Percentiles rank a stretch among this genome's conserved stretches.
Conservation (phyloP, 1,139 yeast genomes). For the Taphrina wiesneri region DNA sequence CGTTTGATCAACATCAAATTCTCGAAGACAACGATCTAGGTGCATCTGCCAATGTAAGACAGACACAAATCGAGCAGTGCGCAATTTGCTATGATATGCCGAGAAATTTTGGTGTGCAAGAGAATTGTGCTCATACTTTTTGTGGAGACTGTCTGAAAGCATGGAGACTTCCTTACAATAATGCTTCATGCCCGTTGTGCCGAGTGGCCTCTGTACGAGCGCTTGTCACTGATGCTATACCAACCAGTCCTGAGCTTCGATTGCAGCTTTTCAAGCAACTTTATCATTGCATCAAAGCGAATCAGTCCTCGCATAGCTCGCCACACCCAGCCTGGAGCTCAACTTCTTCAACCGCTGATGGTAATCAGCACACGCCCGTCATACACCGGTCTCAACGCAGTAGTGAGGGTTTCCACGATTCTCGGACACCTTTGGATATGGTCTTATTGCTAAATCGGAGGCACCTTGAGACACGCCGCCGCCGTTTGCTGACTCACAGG, state of each 20-base stretch:
- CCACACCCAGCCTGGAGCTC: constrained; percentile 2
- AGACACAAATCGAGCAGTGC: background rate
- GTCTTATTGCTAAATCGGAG: background rate
- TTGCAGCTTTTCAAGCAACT: background rate
- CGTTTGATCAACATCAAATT: too few relatives aligned
- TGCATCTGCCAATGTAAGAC: too few relatives aligned
- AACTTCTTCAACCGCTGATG: background rate
- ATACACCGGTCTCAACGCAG: background rate
- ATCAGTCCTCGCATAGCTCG: background rate
- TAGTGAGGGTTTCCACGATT: background rate
- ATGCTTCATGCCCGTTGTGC: constrained; percentile 1
- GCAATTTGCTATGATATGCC: constrained; percentile 4
- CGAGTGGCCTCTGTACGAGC: background rate
- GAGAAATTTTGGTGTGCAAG: background rate
- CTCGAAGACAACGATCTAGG: too few relatives aligned
- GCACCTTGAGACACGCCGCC: background rate
- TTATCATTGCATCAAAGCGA: background rate
- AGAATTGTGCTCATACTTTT: background rate
- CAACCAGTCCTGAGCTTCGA: background rate
- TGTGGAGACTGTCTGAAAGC: background rate
- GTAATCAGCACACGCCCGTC: background rate
- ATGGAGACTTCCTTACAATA: background rate
- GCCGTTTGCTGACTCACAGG: background rate
- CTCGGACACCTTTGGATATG: background rate
- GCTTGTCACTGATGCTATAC: background rate